Base-by-base conservation (phyloP, 805 yeast genomes). In the Scheffersomyces ergatensis region DNA sequence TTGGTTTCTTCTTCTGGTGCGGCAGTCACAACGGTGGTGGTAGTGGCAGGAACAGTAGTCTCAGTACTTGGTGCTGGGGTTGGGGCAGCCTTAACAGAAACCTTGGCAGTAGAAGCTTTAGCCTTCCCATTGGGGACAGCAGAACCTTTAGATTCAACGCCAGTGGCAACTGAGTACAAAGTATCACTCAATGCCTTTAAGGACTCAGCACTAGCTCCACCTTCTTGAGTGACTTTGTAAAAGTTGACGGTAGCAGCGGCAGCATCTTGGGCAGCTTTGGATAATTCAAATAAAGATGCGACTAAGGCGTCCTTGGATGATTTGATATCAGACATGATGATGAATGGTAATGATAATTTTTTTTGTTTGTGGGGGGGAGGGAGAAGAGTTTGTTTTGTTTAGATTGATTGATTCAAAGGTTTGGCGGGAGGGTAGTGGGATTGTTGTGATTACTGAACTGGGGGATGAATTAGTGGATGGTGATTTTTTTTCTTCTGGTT, bases 231-330 rank as follows among this genome's bases (percentile, higher is more conserved):
- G 24, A 76, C 69, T 55, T 83, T 81, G 72, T 83, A 82, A 65
- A 85, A 85, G 55, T 82, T 82, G 44, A 87, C 78, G 25, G 90
- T 79, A 18, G 95, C 92, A 24, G 80, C 65, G 21, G 96, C 88
- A 39, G 92, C 88, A 42, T 85, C 90, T 48, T 77, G 80, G 27
- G 96, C 92, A n/a, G 95, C 89, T 56, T 82, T 87, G 33, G 93
- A 81, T 40, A 89, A 77, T 58, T 85, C 90, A 54, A 83, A 85
- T 45, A 89, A 75, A 1, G 96, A 80, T 31, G 93, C 77, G 43
- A 89, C 89, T 14, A 60, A 45, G 12, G 63, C 50, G 40, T 60
- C 63, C 49, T 57, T 59, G 12, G 56, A 45, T 34, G 39, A 35
- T 34, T 53, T 50, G 19, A 48, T 37, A n/a, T 48, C 56, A 26